These are phyloP conservation scores for Micractinium sp. DNA, from an alignment of 139 green algal species.

Conservation along the genomic window DNA sequence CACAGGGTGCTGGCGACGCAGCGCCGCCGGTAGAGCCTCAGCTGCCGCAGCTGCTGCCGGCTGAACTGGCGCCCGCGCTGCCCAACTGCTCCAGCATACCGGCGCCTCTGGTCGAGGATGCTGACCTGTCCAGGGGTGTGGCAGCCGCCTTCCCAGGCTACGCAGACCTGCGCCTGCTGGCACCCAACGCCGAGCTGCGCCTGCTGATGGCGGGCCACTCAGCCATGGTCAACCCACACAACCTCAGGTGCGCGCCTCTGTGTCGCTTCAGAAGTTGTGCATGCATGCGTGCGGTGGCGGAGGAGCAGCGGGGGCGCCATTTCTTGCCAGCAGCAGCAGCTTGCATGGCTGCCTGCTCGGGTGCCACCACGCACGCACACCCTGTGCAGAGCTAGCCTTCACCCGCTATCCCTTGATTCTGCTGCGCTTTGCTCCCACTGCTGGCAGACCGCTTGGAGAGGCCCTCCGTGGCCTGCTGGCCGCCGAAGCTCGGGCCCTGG, in stretches of 20 bases:
- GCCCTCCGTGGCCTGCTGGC: constrained; percentile 80
- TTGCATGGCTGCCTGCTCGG: too few species aligned
- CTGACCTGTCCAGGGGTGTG: constrained; percentile 18
- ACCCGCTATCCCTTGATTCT: too few species aligned
- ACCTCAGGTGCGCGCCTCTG: neutral
- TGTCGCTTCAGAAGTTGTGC: too few species aligned
- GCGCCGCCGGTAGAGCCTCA: too few species aligned
- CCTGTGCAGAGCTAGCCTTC: too few species aligned
- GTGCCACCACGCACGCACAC: too few species aligned
- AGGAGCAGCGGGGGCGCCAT: neutral
- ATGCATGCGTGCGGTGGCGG: too few species aligned
- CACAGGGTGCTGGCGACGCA: neutral
- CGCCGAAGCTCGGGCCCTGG: constrained; percentile 54
- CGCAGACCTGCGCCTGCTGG: constrained; percentile 76
- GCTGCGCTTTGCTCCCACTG: neutral
- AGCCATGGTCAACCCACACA: constrained; percentile 46
- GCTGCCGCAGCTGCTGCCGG: constrained; percentile 29
- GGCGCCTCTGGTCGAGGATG: neutral
- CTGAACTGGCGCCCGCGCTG: constrained; percentile 40
- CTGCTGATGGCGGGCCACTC: constrained; percentile 67
- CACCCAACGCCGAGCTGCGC: constrained; percentile 82
- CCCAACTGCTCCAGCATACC: constrained; percentile 68
- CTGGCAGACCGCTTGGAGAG: constrained; percentile 72
- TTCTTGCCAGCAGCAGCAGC: too few species aligned
- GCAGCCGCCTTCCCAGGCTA: constrained; percentile 64